These are phyloP conservation scores for Ettlia oleoabundans DNA, from an alignment of 139 green algal genomes.

Conservation along the genomic window DNA sequence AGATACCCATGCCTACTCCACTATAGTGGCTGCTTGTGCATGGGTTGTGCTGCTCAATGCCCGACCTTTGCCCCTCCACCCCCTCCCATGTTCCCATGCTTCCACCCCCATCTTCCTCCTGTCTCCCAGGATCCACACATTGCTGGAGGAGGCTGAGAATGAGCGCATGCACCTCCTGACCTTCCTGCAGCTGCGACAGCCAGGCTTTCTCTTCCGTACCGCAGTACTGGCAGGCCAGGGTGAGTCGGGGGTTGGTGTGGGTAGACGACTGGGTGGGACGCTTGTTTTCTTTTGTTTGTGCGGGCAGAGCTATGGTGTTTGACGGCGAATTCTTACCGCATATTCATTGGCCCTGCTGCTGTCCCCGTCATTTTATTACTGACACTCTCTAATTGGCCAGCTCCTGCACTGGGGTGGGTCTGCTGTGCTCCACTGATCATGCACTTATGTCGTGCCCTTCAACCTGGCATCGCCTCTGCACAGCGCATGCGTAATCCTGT, in stretches of 20 bases:
- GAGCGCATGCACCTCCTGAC: slow-evolving; percentile 92
- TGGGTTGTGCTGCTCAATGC: background rate
- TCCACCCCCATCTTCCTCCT: background rate
- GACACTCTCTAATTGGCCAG: too few species aligned
- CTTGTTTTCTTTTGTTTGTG: background rate
- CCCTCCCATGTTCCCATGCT: background rate
- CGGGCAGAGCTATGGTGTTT: background rate
- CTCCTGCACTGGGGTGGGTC: too few species aligned
- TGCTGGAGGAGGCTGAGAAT: slow-evolving; percentile 87
- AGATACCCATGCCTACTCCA: background rate
- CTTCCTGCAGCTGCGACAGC: slow-evolving; percentile 89
- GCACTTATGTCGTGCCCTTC: too few species aligned
- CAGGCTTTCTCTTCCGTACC: slow-evolving; percentile 74
- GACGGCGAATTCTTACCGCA: too few species aligned
- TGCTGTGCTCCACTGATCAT: too few species aligned
- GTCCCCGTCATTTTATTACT: too few species aligned
- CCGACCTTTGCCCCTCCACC: background rate
- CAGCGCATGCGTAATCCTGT: too few species aligned
- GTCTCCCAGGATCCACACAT: slow-evolving; percentile 87
- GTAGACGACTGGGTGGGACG: background rate
- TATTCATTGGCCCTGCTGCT: too few species aligned
- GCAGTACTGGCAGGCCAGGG: slow-evolving; percentile 80
- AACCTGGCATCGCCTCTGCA: too few species aligned
- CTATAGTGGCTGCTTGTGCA: background rate
- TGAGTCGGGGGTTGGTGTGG: background rate